A percentile compares a stretch with the other conserved stretches of the same genome.
Evolutionary conservation across 352 stramenopile species (phyloP).

Genomic region (Pythium aristosporum): DNA sequence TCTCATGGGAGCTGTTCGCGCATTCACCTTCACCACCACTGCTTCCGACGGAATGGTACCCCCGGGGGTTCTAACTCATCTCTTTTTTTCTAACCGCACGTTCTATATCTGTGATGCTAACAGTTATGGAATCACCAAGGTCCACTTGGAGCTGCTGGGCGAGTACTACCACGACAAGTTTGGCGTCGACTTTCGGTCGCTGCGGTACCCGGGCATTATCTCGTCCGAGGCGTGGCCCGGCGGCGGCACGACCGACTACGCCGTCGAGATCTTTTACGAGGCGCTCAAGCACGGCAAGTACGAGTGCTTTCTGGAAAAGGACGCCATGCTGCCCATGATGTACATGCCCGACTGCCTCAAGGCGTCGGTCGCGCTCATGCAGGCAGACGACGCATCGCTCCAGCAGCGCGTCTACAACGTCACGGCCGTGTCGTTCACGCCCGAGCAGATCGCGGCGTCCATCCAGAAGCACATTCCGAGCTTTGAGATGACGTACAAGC

Average conservation of each 20-base stretch:
- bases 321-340: constrained; percentile 92
- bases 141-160: constrained; percentile 88
- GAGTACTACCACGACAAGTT: constrained; percentile 93
- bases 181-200: constrained; percentile 90
- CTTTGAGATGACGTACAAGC: constrained; percentile 88
- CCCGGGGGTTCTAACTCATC: constrained; percentile 4
- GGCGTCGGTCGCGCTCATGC: constrained; percentile 79
- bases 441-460: constrained; percentile 73
- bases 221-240: constrained; percentile 84
- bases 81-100: no score
- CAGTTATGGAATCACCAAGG: constrained; percentile 90
- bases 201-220: constrained; percentile 91
- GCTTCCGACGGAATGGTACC: not conserved
- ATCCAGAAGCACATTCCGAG: constrained; percentile 87
- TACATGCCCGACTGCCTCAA: constrained; percentile 94
- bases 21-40: not conserved
- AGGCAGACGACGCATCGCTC: constrained; percentile 67
- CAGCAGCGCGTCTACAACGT: constrained; percentile 91
- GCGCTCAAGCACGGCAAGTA: constrained; percentile 87
- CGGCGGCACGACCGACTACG: constrained; percentile 89
- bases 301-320: constrained; percentile 81
- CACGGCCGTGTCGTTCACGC: constrained; percentile 88
- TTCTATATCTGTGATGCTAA: not conserved
- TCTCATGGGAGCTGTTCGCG: constrained; percentile 12
- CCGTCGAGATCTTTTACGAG: constrained; percentile 93